Evolutionary conservation across 2,329 filamentous ascomycete species (phyloP).

Genomic region (Plenodomus biglobosus): DNA sequence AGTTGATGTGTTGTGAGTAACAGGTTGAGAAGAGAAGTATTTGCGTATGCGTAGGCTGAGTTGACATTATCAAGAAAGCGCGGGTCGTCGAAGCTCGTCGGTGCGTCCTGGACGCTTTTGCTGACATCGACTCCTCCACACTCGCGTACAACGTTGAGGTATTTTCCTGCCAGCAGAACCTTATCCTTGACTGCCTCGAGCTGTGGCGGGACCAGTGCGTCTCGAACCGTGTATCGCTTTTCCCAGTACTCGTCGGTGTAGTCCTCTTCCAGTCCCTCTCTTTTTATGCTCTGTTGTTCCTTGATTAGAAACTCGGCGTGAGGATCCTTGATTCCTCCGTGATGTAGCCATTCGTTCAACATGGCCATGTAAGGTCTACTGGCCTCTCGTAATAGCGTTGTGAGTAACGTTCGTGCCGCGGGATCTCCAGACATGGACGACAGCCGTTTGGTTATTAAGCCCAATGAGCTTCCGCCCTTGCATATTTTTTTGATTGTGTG

Average conservation of each 20-base stretch:
- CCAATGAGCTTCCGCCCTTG: conserved; percentile 94
- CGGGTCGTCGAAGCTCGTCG: conserved; percentile 85
- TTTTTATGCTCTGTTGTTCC: conserved; percentile 90
- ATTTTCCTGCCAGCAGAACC: conserved; percentile 92
- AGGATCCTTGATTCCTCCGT: conserved; percentile 90
- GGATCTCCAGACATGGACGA: conserved; percentile 93
- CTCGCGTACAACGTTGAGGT: conserved; percentile 95
- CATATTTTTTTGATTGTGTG: conserved; percentile 88
- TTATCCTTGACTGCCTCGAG: conserved; percentile 90
- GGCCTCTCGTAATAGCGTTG: conserved; percentile 79
- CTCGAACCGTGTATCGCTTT: conserved; percentile 90
- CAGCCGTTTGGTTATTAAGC: conserved; percentile 78
- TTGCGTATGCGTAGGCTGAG: conserved; percentile 90
- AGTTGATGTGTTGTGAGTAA: conserved; percentile 91
- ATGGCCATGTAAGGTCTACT: conserved; percentile 96
- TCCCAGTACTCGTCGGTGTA: conserved; percentile 99
- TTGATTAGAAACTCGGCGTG: conserved; percentile 94
- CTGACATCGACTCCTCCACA: conserved; percentile 95
- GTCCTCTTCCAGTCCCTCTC: conserved; percentile 88
- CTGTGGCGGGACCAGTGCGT: conserved; percentile 88
- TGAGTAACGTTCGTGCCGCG: conserved; percentile 77
- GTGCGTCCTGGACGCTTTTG: conserved; percentile 84
- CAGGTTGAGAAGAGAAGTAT: conserved; percentile 86
- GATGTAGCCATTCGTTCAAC: conserved; percentile 98
- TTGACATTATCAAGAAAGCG: conserved; percentile 96